These are phyloP conservation scores for Adansonia gregorii DNA, from an alignment of 441 rosid genomes.

Conservation along the genomic window DNA sequence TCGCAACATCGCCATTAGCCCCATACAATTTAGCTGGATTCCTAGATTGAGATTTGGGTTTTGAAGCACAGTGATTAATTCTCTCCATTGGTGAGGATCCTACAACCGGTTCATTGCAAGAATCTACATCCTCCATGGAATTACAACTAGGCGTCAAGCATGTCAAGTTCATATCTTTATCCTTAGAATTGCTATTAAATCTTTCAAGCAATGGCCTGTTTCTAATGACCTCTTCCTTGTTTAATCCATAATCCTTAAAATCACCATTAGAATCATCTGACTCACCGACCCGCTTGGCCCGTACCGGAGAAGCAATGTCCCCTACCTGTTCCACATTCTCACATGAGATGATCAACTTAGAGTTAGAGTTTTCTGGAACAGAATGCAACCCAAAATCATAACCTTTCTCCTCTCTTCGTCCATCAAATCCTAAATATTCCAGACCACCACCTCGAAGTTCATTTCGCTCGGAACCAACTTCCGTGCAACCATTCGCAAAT, in stretches of 20 bases:
- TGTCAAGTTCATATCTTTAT: slow-evolving; percentile 39
- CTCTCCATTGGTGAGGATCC: slow-evolving; percentile 43
- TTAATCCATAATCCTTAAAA: slow-evolving; percentile 12
- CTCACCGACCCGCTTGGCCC: slow-evolving; percentile 24
- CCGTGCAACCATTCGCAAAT: slow-evolving; percentile 38
- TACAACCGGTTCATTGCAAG: slow-evolving; percentile 42
- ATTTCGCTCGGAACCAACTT: slow-evolving; percentile 38
- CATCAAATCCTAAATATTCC: slow-evolving; percentile 31
- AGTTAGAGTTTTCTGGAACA: slow-evolving; percentile 32
- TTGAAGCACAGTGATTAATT: slow-evolving; percentile 28
- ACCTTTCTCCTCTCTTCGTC: slow-evolving; percentile 40
- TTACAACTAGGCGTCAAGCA: slow-evolving; percentile 39
- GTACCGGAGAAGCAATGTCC: slow-evolving; percentile 26
- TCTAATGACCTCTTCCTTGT: slow-evolving; percentile 30
- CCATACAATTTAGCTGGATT: slow-evolving; percentile 39
- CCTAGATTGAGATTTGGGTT: slow-evolving; percentile 34
- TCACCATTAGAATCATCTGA: slow-evolving; percentile 29
- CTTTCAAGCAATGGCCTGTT: slow-evolving; percentile 37
- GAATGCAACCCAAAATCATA: slow-evolving; percentile 42
- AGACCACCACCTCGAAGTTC: slow-evolving; percentile 31
- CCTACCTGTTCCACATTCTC: slow-evolving; percentile 34
- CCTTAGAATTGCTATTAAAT: slow-evolving; percentile 35
- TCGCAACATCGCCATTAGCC: slow-evolving; percentile 55
- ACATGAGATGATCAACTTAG: slow-evolving; percentile 32
- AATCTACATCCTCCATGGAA: slow-evolving; percentile 53